Evolutionary conservation across 345 rosid species (phyloP), one percentile per base, ranked within the genome.

Genomic region (Lepidium sativum): DNA sequence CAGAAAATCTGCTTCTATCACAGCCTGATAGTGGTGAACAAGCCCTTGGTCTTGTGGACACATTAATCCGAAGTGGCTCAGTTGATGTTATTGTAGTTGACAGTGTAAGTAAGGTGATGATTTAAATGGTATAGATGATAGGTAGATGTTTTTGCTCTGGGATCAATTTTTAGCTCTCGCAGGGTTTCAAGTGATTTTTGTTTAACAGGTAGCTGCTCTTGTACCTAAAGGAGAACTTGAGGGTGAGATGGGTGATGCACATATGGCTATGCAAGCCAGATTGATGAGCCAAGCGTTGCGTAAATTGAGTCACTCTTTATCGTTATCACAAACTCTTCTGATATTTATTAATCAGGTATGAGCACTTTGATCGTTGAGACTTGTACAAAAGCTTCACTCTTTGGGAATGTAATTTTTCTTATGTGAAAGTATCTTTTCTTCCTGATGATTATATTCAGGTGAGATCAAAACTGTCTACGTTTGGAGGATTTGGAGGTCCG

Each of bases 221-320:
- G 99, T 95, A 69, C 99, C 99, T 63, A 88, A 88, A 83, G 77
- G 89, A 69, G 99, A 95, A 77, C 99, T 95, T 16, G 97, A 95
- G 25, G 97, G 99, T 0, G 97, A 91, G 86, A 95, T 91, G 97
- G 99, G 99, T 69, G 97, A 95, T 80, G 99, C 96, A 62, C 96
- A 95, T 76, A 90, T 94, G 96, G 96, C 99, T 69, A 78, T 94
- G 97, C 97, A 90, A 85, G 99, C 99, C 44, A 86, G 99, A 71
- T 74, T 95, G 73, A 95, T 91, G 99, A 95, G 96, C 75, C 99
- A 91, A 80, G 98, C 99, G 18, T 92, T 95, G 53, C 95, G 98
- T 76, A 95, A 95, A 71, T 66, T 95, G 70, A 91, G 95, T 68
- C 97, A 91, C 74, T 95, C 98, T 35, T 76, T 95, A 69, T 91